Percentiles rank a stretch among this genome's conserved stretches.
These are phyloP conservation scores for Marasmius fiardii DNA, from an alignment of 1,284 basidiomycete genomes.

Conservation along the genomic window DNA sequence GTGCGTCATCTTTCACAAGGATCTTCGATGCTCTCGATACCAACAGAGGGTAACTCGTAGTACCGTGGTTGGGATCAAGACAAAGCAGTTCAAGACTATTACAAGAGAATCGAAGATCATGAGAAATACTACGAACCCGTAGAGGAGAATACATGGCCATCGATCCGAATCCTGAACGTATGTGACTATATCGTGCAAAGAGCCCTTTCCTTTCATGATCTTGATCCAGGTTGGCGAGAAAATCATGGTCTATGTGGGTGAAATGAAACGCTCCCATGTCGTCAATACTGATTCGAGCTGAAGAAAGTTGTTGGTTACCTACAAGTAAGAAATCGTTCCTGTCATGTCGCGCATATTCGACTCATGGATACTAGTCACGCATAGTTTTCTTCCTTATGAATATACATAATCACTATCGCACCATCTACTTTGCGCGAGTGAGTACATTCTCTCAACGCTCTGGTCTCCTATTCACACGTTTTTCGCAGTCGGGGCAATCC, in stretches of 20 bases:
- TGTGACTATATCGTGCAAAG: slow-evolving; percentile 16
- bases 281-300: slow-evolving; percentile 9
- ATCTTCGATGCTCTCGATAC: neutral
- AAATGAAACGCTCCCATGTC: neutral
- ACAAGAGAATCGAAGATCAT: slow-evolving; percentile 83
- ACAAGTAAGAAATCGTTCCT: slow-evolving; percentile 44
- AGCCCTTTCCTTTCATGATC: neutral
- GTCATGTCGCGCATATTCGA: neutral
- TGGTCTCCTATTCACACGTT: neutral
- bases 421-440: slow-evolving; percentile 91
- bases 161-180: slow-evolving; percentile 94
- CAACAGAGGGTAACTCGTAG: slow-evolving; percentile 34
- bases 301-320: slow-evolving; percentile 88
- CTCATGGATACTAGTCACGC: slow-evolving; percentile 59
- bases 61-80: slow-evolving; percentile 94
- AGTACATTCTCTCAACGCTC: slow-evolving; percentile 22
- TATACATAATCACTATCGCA: slow-evolving; percentile 89
- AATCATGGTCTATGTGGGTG: slow-evolving; percentile 83
- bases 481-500: slow-evolving; percentile 81
- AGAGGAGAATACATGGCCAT: slow-evolving; percentile 83
- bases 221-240: slow-evolving; percentile 78
- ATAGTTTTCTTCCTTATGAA: slow-evolving; percentile 99
- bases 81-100: slow-evolving; percentile 89
- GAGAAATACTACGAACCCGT: slow-evolving; percentile 89
- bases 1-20: slow-evolving; percentile 43